phyloP scores from a whole-genome alignment of 129 eudicot species.

The Dittrichia graveolens region DNA sequence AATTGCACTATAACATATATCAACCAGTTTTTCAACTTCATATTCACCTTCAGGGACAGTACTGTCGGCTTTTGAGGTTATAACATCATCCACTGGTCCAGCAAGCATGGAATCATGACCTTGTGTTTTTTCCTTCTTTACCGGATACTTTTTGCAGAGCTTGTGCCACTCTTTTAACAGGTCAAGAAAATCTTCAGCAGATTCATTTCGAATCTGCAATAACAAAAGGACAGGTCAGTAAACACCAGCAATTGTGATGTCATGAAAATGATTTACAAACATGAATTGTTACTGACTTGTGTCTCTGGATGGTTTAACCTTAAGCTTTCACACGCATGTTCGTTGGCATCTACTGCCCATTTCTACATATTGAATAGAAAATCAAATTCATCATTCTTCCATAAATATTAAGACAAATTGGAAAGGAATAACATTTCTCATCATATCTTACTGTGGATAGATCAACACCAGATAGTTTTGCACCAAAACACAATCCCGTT shows the following conservation, averaged over 20 bases:
- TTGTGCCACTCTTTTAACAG: slow-evolving; percentile 69
- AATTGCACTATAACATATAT: slow-evolving; percentile 55
- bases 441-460: slow-evolving; percentile 49
- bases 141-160: slow-evolving; percentile 47
- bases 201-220: slow-evolving; percentile 65
- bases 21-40: slow-evolving; percentile 55
- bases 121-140: slow-evolving; percentile 23
- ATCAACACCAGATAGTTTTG: slow-evolving; percentile 47
- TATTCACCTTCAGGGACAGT: slow-evolving; percentile 44
- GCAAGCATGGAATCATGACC: slow-evolving; percentile 19
- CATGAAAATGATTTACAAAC: slow-evolving; percentile 3
- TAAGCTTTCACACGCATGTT: slow-evolving; percentile 70
- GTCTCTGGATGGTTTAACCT: slow-evolving; percentile 63
- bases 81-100: slow-evolving; percentile 35
- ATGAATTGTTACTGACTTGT: slow-evolving; percentile 46
- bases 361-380: slow-evolving; percentile 41
- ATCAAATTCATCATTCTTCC: slow-evolving; percentile 13
- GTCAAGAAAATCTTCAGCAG: slow-evolving; percentile 59
- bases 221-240: slow-evolving; percentile 15
- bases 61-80: slow-evolving; percentile 21
- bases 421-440: neutral
- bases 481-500: slow-evolving; percentile 68
- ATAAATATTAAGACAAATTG: slow-evolving; percentile 10
- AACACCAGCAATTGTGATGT: neutral
- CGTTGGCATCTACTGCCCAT: slow-evolving; percentile 74